phyloP scores from a whole-genome alignment of 495 filamentous ascomycete species.

The Hypoxylon perforatum region DNA sequence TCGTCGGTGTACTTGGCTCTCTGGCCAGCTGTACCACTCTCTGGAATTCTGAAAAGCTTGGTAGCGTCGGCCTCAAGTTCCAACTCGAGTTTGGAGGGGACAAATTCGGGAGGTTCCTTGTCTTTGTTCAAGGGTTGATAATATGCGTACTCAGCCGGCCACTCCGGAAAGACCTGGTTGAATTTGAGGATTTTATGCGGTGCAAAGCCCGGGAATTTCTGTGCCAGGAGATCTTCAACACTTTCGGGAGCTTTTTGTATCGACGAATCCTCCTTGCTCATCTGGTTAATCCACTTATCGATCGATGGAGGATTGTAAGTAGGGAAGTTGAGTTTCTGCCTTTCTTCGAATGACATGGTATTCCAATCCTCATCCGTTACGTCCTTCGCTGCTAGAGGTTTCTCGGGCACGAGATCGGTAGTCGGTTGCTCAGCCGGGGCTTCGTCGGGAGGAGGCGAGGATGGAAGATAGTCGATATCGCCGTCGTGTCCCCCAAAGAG shows the following conservation, averaged over 20 bases:
- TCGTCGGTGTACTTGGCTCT: conserved; percentile 67
- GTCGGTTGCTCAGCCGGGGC: conserved; percentile 32
- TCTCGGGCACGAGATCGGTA: conserved; percentile 12
- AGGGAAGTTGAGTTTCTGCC: conserved; percentile 46
- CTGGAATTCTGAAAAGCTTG: conserved; percentile 76
- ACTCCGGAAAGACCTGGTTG: conserved; percentile 77
- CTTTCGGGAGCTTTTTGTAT: conserved; percentile 64
- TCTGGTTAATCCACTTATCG: conserved; percentile 46
- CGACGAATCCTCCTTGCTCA: conserved; percentile 57
- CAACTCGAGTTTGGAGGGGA: conserved; percentile 86
- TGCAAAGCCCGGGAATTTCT: conserved; percentile 77
- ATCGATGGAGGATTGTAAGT: conserved; percentile 32
- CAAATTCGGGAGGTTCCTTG: conserved; percentile 68
- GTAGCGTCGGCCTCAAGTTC: conserved; percentile 86
- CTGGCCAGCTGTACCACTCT: conserved; percentile 57
- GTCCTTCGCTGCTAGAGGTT: conserved; percentile 7
- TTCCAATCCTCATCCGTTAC: conserved; percentile 46
- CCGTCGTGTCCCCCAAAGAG: conserved; percentile 57
- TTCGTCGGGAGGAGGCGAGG: conserved; percentile 51
- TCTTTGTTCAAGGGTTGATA: conserved; percentile 79
- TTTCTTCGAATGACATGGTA: conserved; percentile 60
- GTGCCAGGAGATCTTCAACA: conserved; percentile 72
- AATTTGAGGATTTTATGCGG: conserved; percentile 72
- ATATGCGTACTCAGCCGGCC: conserved; percentile 74
- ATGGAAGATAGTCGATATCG: conserved; percentile 45